Evolutionary conservation across 768 basidiomycete species (phyloP), one percentile per base, ranked within the genome.

Genomic region (Punctularia strigosozonata): DNA sequence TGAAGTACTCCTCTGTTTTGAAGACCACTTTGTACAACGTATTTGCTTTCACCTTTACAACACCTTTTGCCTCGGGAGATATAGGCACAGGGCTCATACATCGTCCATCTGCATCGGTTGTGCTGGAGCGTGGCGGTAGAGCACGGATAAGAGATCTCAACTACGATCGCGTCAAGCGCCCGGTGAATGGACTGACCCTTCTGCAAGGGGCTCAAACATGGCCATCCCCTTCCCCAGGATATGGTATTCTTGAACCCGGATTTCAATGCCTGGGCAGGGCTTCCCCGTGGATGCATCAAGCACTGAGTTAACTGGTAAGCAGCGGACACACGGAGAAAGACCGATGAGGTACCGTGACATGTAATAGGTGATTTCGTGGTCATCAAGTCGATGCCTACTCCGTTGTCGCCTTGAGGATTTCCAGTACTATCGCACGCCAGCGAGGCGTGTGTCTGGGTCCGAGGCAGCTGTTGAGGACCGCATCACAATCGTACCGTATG

Each of bases 231-330:
- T 59, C 10, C 56, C 50, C 12, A 41, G 52, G 14, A 49, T 39
- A 39, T 69, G 63, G 28, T 69, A 63, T 18, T 65, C 52, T 46
- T 86, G 77, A 13, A 94, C 65, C 25, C 57, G 59, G 39, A 92
- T 73, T 6, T 61, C 56, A 15, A 94, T 73, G 6, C 75, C 80
- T 39, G 69, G 56, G 1, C 83, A 90, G 14, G 91, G 90, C 49
- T 74, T 85, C 19, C 91, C 91, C 1, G 72, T 65, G 7, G 86
- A 81, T 1, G 85, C 75, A 54, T 95, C 90, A 46, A 95, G 78
- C 14, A 94, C 91, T 92, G 43, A 21, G 14, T 8, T 25, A n/a
- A 8, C 13, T 14, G 23, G 19, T 6, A 24, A 36, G n/a, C 13
- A 39, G 18, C 35, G 24, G 33, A 32, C 21, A 2, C 22, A 36